phyloP scores from a whole-genome alignment of 148 eudicot species.

The Heliamphora exappendiculata region DNA sequence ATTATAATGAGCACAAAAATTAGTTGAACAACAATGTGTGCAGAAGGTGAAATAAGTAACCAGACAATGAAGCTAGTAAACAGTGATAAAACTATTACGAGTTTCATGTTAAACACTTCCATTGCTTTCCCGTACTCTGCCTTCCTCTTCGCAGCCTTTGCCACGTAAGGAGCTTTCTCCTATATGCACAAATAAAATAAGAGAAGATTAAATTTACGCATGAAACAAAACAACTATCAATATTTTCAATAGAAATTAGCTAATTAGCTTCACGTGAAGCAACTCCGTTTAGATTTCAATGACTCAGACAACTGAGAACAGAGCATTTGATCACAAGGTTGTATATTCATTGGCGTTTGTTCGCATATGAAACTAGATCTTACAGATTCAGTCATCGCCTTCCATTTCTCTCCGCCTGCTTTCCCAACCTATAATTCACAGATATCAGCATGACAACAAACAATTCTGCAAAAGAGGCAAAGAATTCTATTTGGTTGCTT shows the following conservation, averaged over 20 bases:
- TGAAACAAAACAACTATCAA: neutral
- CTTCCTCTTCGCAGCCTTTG: slow-evolving; percentile 22
- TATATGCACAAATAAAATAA: neutral
- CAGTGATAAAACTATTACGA: neutral
- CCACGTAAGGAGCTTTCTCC: slow-evolving; percentile 24
- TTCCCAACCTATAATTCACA: slow-evolving; percentile 16
- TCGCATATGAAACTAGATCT: neutral
- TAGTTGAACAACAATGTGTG: neutral
- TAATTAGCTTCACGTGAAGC: neutral
- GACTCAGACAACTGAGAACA: neutral
- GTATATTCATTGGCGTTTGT: neutral
- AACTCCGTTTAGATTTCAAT: neutral
- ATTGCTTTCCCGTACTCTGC: slow-evolving; percentile 16
- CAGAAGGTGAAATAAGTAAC: neutral
- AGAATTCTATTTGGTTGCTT: neutral
- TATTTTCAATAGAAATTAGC: neutral
- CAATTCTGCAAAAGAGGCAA: neutral
- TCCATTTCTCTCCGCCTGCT: slow-evolving; percentile 26
- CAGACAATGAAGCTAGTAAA: neutral
- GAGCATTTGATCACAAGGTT: neutral
- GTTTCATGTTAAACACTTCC: slow-evolving; percentile 11
- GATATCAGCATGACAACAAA: neutral
- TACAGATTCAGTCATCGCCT: slow-evolving; percentile 22
- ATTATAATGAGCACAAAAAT: neutral
- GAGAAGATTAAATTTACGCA: neutral